These are phyloP conservation scores for Sporothrix dimorphospora DNA, from an alignment of 2,329 filamentous ascomycete genomes.

Conservation along the genomic window DNA sequence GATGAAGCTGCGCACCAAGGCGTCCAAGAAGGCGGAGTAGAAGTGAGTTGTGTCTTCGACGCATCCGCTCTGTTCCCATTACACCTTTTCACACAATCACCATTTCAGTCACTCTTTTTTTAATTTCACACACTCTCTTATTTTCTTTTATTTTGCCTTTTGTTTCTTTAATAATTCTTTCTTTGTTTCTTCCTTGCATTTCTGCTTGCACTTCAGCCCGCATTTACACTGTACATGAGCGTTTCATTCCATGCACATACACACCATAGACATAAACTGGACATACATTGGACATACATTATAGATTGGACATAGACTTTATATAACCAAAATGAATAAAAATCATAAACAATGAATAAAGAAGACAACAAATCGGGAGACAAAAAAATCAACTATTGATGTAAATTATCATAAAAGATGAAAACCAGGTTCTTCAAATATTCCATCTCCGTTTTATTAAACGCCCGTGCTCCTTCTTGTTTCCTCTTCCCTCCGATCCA, in stretches of 20 bases:
- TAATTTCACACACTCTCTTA: background rate
- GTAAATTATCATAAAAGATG: background rate
- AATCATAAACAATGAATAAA: background rate
- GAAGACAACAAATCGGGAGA: background rate
- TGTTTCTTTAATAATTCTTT: background rate
- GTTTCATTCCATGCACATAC: conserved; percentile 12
- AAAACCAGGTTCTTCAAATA: background rate
- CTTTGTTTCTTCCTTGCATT: background rate
- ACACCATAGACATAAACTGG: conserved; percentile 11
- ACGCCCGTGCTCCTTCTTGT: background rate
- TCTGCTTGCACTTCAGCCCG: background rate
- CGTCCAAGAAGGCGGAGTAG: conserved; percentile 17
- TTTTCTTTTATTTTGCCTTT: background rate
- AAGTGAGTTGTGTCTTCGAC: too few species aligned
- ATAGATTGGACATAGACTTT: conserved; percentile 3
- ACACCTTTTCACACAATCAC: background rate
- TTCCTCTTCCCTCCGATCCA: background rate
- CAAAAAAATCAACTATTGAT: background rate
- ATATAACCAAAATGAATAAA: background rate
- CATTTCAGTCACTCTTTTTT: too few species aligned
- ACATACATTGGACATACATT: background rate
- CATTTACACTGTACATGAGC: conserved; percentile 12
- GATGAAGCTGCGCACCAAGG: conserved; percentile 54
- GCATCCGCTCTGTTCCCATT: too few species aligned
- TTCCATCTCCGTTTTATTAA: conserved; percentile 3